phyloP scores from a whole-genome alignment of 2,329 filamentous ascomycete species.

The Beauveria varroae region DNA sequence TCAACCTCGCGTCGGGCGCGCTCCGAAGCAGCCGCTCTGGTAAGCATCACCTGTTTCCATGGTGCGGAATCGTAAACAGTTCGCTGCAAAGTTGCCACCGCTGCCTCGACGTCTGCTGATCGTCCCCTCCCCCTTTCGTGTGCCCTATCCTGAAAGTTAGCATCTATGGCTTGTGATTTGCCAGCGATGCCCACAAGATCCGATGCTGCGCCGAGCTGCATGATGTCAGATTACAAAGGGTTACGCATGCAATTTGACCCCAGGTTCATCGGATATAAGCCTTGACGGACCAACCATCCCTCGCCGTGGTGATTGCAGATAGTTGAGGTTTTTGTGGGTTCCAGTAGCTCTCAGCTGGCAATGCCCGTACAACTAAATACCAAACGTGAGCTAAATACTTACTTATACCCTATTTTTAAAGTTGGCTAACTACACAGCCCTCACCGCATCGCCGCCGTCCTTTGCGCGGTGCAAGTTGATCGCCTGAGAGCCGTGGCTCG shows the following conservation, averaged over 20 bases:
- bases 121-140: neutral
- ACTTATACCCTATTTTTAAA: too few species aligned
- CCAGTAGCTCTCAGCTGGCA: neutral
- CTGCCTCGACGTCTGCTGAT: constrained; percentile 1
- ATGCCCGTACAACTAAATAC: neutral
- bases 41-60: neutral
- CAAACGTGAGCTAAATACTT: neutral
- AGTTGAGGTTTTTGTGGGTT: neutral
- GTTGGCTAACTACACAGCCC: neutral
- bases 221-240: constrained; percentile 6
- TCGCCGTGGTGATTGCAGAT: neutral
- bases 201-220: constrained; percentile 1
- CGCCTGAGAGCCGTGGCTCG: neutral
- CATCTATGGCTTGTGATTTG: neutral
- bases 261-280: constrained; percentile 8
- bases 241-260: constrained; percentile 1
- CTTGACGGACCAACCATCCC: neutral
- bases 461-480: neutral
- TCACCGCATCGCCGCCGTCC: neutral
- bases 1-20: neutral
- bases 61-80: neutral
- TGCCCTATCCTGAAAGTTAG: neutral
- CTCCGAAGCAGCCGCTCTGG: neutral
- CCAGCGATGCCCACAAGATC: neutral
- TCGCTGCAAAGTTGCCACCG: neutral